Percentiles rank a stretch among this genome's conserved stretches.
Conservation (phyloP, 2,329 filamentous ascomycete genomes). For the Pseudocercospora ulei region DNA sequence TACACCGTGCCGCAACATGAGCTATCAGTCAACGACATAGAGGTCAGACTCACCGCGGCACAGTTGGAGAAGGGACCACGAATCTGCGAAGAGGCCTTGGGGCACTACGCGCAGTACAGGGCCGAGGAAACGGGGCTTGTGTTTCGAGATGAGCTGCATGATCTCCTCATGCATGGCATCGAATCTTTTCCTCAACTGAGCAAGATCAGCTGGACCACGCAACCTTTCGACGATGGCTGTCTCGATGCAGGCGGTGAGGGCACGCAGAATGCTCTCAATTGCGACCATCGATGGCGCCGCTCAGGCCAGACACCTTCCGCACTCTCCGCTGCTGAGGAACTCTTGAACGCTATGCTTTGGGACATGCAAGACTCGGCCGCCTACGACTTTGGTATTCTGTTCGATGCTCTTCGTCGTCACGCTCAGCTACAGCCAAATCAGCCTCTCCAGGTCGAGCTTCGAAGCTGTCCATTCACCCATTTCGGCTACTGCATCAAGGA, state of each 20-base stretch:
- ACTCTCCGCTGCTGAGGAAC: background rate
- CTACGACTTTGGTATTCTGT: background rate
- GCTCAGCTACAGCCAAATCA: background rate
- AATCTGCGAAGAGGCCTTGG: background rate
- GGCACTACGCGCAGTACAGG: background rate
- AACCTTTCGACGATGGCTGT: background rate
- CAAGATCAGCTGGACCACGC: background rate
- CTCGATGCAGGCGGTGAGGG: background rate
- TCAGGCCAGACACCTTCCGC: too few species aligned
- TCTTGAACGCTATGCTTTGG: background rate
- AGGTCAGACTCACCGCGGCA: too few species aligned
- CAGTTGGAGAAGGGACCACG: too few species aligned
- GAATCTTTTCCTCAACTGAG: background rate
- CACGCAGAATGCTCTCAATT: background rate
- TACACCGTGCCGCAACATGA: too few species aligned
- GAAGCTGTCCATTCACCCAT: too few species aligned
- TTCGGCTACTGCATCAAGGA: too few species aligned
- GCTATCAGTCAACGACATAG: too few species aligned
- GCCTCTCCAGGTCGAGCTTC: too few species aligned
- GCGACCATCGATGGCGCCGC: background rate
- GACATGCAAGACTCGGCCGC: background rate
- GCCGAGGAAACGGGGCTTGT: background rate
- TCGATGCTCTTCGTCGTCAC: background rate
- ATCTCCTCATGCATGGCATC: background rate
- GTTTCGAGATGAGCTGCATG: background rate